Evolutionary conservation across 306 rosid species (phyloP), one percentile per base, ranked within the genome.

Genomic region (Medicago ruthenica): DNA sequence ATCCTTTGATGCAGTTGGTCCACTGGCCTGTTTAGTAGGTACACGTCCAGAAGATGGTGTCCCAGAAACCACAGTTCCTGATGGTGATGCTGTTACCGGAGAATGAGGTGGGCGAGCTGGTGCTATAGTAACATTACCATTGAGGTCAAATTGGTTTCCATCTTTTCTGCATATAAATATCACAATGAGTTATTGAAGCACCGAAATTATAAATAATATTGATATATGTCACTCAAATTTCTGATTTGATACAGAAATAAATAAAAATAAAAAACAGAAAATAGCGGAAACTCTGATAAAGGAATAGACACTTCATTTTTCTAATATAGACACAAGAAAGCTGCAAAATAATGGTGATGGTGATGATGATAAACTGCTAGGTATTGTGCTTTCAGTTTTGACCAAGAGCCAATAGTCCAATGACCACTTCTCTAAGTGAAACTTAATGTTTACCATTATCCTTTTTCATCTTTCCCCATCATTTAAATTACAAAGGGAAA

Each of bases 101-200:
- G 91, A 81, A 69, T 54, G 76, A 74, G 97, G 86, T 41, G 89
- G 74, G 79, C 76, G 70, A 12, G 83, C 47, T 14, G 96, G 91
- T 77, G 92, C 83, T 27, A 75, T 21, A 60, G 93, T 85, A 24
- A 87, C 57, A 83, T 87, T 79, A 24, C 37, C 67, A 51, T 3
- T 83, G 36, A 87, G 65, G 83, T 83, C 86, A 73, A 91, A 91
- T 13, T 70, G 97, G 80, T 93, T 91, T 85, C 98, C 98, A 82
- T 87, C 92, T 62, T 77, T 87, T 73, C 98, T 93, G 98, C 85
- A 83, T 21, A 47, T 18, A 67, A 77, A 73, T 54, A 76, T 41
- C 73, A 66, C 48, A 57, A 73, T 76, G 77, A 44, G 61, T 61
- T 70, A 79, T 62, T 39, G 79, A 59, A 76, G 70, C 47, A 34